Evolutionary conservation across 768 basidiomycete genomes (phyloP).

Genomic region (Cyclocybe cylindracea): DNA sequence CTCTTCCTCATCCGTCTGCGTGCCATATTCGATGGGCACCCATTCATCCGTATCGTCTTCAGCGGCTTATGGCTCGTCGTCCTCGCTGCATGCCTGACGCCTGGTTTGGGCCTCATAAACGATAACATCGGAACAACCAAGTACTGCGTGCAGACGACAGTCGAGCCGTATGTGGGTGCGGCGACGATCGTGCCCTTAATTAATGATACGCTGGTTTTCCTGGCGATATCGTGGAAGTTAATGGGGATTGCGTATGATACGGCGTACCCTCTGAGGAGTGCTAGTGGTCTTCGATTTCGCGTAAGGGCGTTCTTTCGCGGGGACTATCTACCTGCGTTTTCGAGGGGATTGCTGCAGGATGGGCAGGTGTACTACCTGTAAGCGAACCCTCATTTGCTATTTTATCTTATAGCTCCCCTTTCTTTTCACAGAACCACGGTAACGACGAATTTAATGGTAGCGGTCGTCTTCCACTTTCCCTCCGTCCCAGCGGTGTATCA

Average conservation of each 20-base stretch:
- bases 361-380: slow-evolving; percentile 41
- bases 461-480: no score
- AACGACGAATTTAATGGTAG: no score
- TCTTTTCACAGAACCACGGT: no score
- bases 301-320: slow-evolving; percentile 21
- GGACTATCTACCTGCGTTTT: slow-evolving; percentile 30
- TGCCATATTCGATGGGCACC: slow-evolving; percentile 29
- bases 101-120: slow-evolving; percentile 24
- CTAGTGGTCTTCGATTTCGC: no score
- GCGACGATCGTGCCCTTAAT: slow-evolving; percentile 27
- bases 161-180: slow-evolving; percentile 22
- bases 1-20: slow-evolving; percentile 40
- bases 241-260: slow-evolving; percentile 14
- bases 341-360: slow-evolving; percentile 31
- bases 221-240: slow-evolving; percentile 32
- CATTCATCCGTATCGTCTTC: slow-evolving; percentile 20
- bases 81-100: slow-evolving; percentile 23
- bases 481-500: no score
- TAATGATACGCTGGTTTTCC: slow-evolving; percentile 34
- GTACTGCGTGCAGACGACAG: slow-evolving; percentile 26
- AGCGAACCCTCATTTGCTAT: neutral
- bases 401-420: no score
- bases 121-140: slow-evolving; percentile 31
- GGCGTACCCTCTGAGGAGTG: neutral
- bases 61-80: slow-evolving; percentile 32